A percentile compares a stretch with the other conserved stretches of the same genome.
Conservation (phyloP, 2,329 filamentous ascomycete genomes). For the Lasiodiplodia sp. region DNA sequence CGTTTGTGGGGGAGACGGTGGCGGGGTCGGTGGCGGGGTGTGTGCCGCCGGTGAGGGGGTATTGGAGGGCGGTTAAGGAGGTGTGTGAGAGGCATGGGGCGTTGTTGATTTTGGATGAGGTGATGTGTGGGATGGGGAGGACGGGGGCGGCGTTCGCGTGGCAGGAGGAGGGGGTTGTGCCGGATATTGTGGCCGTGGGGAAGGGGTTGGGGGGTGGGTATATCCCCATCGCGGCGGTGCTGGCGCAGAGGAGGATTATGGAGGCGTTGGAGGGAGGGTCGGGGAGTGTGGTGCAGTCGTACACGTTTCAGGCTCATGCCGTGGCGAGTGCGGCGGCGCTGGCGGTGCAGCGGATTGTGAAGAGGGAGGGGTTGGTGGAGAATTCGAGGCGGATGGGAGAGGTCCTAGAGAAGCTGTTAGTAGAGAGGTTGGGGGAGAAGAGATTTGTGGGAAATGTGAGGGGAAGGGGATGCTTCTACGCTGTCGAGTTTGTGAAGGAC, state of each 20-base stretch:
- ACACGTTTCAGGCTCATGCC: slow-evolving; percentile 67
- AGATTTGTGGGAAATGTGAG: slow-evolving; percentile 67
- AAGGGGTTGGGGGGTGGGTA: slow-evolving; percentile 74
- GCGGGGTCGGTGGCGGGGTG: slow-evolving; percentile 76
- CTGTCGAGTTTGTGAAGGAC: slow-evolving; percentile 65
- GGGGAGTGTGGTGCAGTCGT: slow-evolving; percentile 64
- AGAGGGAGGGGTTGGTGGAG: slow-evolving; percentile 63
- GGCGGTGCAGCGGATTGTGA: slow-evolving; percentile 67
- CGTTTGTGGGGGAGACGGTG: slow-evolving; percentile 76
- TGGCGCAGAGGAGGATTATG: slow-evolving; percentile 62
- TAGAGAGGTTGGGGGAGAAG: slow-evolving; percentile 52
- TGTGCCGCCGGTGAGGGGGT: slow-evolving; percentile 70
- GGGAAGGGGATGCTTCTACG: slow-evolving; percentile 66
- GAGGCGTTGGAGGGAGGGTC: slow-evolving; percentile 54
- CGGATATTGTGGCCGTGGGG: slow-evolving; percentile 71
- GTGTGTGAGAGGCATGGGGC: slow-evolving; percentile 76
- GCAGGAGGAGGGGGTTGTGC: slow-evolving; percentile 64
- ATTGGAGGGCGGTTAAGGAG: slow-evolving; percentile 70
- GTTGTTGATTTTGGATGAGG: slow-evolving; percentile 78
- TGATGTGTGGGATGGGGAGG: slow-evolving; percentile 73
- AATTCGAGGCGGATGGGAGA: slow-evolving; percentile 65
- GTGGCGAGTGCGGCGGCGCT: slow-evolving; percentile 67
- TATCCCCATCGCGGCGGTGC: slow-evolving; percentile 65
- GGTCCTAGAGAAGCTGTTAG: slow-evolving; percentile 56
- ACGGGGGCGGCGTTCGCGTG: slow-evolving; percentile 68